phyloP scores from a whole-genome alignment of 1,284 basidiomycete genomes.

The Pseudozyma pruni region DNA sequence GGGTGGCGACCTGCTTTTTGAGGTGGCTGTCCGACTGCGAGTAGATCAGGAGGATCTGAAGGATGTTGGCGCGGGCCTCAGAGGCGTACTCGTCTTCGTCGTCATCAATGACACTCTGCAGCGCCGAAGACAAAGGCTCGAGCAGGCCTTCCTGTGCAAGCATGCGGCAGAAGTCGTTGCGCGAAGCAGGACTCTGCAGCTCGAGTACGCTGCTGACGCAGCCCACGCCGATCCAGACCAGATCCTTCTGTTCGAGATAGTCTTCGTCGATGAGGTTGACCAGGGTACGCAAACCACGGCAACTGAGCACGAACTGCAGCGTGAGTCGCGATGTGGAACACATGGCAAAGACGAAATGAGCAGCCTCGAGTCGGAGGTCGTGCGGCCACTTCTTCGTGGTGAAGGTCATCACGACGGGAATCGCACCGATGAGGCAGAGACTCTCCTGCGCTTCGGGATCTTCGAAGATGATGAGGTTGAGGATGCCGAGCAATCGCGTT shows the following conservation, averaged over 20 bases:
- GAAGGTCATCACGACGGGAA: conserved; percentile 74
- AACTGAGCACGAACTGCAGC: conserved; percentile 72
- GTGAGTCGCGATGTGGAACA: conserved; percentile 92
- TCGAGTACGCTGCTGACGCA: conserved; percentile 96
- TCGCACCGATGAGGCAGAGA: conserved; percentile 84
- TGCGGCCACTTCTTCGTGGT: conserved; percentile 93
- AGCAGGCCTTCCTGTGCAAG: conserved; percentile 93
- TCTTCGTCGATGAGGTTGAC: conserved; percentile 97
- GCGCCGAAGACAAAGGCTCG: conserved; percentile 88
- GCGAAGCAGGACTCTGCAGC: conserved; percentile 87
- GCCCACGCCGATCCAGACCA: conserved; percentile 93
- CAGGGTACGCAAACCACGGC: conserved; percentile 89
- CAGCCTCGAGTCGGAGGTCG: conserved; percentile 93
- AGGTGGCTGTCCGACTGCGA: conserved; percentile 93
- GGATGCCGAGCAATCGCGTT: conserved; percentile 83
- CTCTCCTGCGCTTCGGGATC: conserved; percentile 90
- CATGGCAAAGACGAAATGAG: conserved; percentile 89
- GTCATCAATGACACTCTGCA: conserved; percentile 85
- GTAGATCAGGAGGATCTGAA: conserved; percentile 89
- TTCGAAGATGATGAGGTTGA: conserved; percentile 86
- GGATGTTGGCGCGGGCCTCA: conserved; percentile 86
- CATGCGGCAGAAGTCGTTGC: conserved; percentile 98
- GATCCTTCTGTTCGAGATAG: conserved; percentile 83
- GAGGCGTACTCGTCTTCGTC: conserved; percentile 72
- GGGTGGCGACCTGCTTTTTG: conserved; percentile 85